Evolutionary conservation across 441 rosid genomes (phyloP), one percentile per base, ranked within the genome.

Genomic region (Gossypium davidsonii): DNA sequence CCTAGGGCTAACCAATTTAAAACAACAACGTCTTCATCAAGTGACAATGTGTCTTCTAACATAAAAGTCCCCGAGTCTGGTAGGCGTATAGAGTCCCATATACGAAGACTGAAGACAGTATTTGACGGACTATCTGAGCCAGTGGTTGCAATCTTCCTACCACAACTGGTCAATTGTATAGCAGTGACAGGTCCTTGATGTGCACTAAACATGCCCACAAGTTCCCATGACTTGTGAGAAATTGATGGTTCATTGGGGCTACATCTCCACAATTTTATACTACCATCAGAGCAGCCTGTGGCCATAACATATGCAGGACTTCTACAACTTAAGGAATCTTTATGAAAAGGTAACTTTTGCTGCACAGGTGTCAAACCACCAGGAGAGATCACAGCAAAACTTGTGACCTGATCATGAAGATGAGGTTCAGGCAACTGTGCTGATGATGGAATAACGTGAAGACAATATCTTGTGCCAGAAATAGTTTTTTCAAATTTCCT

Each of bases 201-300:
- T 65, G 82, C 85, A 72, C 73, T 74, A 80, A 91, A 79, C 79
- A 83, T 79, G 79, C 99, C 99, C 70, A 91, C 97, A 76, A 91
- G 90, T 84, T 90, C 92, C 96, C 97, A 92, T 21, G 67, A 76
- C 62, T 31, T 39, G 25, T 39, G 57, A 74, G 79, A 71, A 67
- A 83, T 77, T 74, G 84, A 81, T 60, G 72, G 69, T 73, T 76
- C 76, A 76, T 77, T 83, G 79, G 81, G 26, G 52, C 80, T 83
- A 79, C 87, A 85, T 83, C 86, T 88, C 99, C 98, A 92, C 75
- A 92, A 77, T 81, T 90, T 94, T 85, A 91, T 73, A 85, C 84
- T 83, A 71, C 99, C 98, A 86, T 90, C 93, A 78, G 81, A 79
- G 74, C 78, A 89, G 76, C 98, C 99, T 2, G 96, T 93, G 70